Percentiles rank a stretch among this genome's conserved stretches.
phyloP scores from a whole-genome alignment of 2,329 filamentous ascomycete genomes.

The Arthrocladium fulminans region DNA sequence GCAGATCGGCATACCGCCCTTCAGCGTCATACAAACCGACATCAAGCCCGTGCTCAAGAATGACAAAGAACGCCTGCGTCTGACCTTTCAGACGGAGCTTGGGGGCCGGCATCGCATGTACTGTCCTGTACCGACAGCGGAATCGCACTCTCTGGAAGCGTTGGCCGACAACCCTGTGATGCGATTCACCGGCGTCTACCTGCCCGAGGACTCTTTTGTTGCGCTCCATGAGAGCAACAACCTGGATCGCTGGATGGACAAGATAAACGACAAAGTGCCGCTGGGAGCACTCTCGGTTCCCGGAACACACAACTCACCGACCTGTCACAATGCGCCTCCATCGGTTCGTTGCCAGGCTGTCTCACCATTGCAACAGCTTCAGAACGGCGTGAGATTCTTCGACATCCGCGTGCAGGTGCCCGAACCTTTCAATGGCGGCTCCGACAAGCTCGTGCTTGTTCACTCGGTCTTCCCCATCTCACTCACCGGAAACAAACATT shows the following conservation, averaged over 20 bases:
- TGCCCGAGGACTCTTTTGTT: conserved; percentile 46
- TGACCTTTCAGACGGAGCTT: conserved; percentile 59
- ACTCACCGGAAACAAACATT: conserved; percentile 69
- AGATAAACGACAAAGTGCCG: conserved; percentile 61
- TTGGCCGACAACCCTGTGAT: conserved; percentile 44
- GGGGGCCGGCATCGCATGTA: conserved; percentile 63
- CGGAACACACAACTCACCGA: conserved; percentile 91
- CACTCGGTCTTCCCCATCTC: conserved; percentile 86
- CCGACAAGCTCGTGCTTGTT: conserved; percentile 68
- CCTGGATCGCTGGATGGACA: conserved; percentile 70
- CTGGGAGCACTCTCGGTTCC: conserved; percentile 79
- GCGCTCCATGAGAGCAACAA: conserved; percentile 62
- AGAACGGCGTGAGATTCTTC: conserved; percentile 87
- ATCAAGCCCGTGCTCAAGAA: conserved; percentile 51
- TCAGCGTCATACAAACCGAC: conserved; percentile 55
- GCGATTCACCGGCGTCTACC: conserved; percentile 59
- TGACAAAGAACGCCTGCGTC: conserved; percentile 57
- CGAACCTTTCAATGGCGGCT: conserved; percentile 46
- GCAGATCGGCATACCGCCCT: conserved; percentile 57
- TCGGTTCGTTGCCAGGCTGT: conserved; percentile 91
- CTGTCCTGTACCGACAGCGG: conserved; percentile 50
- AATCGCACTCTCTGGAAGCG: conserved; percentile 52
- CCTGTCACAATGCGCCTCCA: conserved; percentile 72
- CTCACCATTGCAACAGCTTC: conserved; percentile 64
- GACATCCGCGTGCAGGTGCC: conserved; percentile 74